Percentiles rank a stretch among this genome's conserved stretches.
Conservation (phyloP, 306 rosid genomes). For the Castanea crenata region DNA sequence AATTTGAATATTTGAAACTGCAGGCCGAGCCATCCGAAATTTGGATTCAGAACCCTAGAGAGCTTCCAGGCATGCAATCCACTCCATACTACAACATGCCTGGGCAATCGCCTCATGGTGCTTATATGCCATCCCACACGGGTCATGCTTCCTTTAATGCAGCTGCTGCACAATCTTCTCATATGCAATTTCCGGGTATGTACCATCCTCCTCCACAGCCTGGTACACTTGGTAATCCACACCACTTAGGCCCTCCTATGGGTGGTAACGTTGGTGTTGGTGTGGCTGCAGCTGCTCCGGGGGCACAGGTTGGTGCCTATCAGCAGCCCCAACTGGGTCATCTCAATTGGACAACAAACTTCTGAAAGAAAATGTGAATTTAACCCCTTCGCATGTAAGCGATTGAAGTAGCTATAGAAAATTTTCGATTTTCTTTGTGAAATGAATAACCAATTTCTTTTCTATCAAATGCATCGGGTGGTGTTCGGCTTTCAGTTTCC, state of each 20-base stretch:
- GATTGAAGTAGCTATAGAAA: slow-evolving; percentile 64
- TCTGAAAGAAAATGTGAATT: slow-evolving; percentile 61
- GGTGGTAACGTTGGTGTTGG: slow-evolving; percentile 85
- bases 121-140: slow-evolving; percentile 80
- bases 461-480: slow-evolving; percentile 36
- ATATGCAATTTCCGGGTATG: slow-evolving; percentile 97
- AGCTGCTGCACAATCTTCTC: slow-evolving; percentile 92
- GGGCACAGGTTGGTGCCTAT: slow-evolving; percentile 89
- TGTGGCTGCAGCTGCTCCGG: slow-evolving; percentile 83
- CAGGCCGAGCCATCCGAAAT: slow-evolving; percentile 98
- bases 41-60: slow-evolving; percentile 96
- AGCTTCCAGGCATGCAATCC: slow-evolving; percentile 80
- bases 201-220: slow-evolving; percentile 85
- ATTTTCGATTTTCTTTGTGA: slow-evolving; percentile 49
- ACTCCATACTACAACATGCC: slow-evolving; percentile 82
- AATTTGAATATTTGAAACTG: slow-evolving; percentile 7
- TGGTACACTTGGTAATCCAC: slow-evolving; percentile 64
- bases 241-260: slow-evolving; percentile 83
- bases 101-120: slow-evolving; percentile 80
- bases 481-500: slow-evolving; percentile 28
- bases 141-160: slow-evolving; percentile 80
- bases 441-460: slow-evolving; percentile 38
- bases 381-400: slow-evolving; percentile 59
- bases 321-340: slow-evolving; percentile 91
- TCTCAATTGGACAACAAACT: slow-evolving; percentile 88